Conservation (phyloP, 2,329 filamentous ascomycete genomes). For the Ophiostoma ulmi region DNA sequence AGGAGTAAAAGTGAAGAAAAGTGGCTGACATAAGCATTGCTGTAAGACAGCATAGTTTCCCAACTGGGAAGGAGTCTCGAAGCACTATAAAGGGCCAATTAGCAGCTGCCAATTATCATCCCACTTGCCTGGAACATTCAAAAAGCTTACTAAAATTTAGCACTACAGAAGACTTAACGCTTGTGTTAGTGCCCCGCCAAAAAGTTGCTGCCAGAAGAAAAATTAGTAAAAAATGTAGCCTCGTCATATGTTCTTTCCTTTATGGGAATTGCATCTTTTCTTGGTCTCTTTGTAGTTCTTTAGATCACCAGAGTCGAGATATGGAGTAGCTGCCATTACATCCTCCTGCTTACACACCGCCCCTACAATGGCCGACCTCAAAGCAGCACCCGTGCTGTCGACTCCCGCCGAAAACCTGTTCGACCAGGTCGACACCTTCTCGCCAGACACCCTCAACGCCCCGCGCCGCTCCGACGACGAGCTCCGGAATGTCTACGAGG, state of each 20-base stretch:
- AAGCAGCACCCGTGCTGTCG: constrained; percentile 55
- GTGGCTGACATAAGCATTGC: constrained; percentile 5
- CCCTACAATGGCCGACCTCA: constrained; percentile 44
- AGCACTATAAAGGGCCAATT: constrained; percentile 16
- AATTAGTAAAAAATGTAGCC: constrained; percentile 12
- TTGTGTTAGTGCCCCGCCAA: constrained; percentile 20
- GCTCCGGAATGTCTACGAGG: constrained; percentile 74
- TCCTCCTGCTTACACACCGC: background rate
- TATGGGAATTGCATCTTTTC: background rate
- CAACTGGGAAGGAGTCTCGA: constrained; percentile 1
- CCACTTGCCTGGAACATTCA: background rate
- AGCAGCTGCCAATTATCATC: constrained; percentile 18
- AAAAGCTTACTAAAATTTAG: constrained; percentile 18
- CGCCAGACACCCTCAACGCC: constrained; percentile 30
- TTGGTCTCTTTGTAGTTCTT: background rate
- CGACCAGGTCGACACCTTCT: constrained; percentile 45
- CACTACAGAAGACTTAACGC: background rate
- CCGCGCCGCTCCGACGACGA: constrained; percentile 56
- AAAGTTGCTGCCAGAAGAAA: constrained; percentile 15
- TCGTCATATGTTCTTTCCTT: constrained; percentile 10
- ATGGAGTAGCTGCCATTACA: background rate
- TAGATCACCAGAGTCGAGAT: background rate
- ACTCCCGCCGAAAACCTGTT: constrained; percentile 58
- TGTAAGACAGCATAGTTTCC: background rate
- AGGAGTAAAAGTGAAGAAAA: background rate